A percentile compares a stretch with the other conserved stretches of the same genome.
These are phyloP conservation scores for Chondrus crispus DNA, from an alignment of 23 red algal genomes.

Conservation along the genomic window DNA sequence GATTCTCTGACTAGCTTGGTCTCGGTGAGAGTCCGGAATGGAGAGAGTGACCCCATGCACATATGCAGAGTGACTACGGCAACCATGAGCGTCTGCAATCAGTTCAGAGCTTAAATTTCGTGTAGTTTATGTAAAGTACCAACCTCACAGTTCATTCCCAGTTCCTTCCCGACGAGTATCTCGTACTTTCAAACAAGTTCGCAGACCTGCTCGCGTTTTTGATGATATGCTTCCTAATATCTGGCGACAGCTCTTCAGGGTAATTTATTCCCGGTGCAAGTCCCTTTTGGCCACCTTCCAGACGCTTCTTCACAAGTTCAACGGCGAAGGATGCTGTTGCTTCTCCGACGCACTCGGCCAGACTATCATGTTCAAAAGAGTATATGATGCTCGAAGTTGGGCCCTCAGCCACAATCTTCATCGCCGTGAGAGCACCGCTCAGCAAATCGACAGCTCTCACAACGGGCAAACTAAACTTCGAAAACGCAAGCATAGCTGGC, in stretches of 20 bases:
- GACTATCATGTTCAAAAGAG: conserved; percentile 50
- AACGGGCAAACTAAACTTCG: conserved; percentile 43
- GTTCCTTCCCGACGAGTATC: no score
- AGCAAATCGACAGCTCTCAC: conserved; percentile 74
- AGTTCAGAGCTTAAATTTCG: no score
- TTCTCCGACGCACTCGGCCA: conserved; percentile 70
- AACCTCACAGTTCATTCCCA: no score
- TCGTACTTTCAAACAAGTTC: neutral
- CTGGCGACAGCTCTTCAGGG: conserved; percentile 20
- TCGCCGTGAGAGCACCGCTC: conserved; percentile 67
- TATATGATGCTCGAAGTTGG: conserved; percentile 6
- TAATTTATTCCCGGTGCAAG: conserved; percentile 27
- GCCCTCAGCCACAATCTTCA: conserved; percentile 35
- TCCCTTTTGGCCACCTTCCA: neutral
- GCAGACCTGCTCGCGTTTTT: conserved; percentile 22
- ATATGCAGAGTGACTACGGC: no score
- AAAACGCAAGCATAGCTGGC: conserved; percentile 28
- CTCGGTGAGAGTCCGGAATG: no score
- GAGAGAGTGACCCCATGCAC: no score
- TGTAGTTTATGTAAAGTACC: no score
- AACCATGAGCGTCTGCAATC: no score
- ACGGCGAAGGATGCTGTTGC: conserved; percentile 65
- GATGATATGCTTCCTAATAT: neutral
- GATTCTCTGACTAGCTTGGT: no score
- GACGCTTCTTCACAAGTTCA: neutral